Percentiles rank a stretch among this genome's conserved stretches.
phyloP scores from a whole-genome alignment of 805 yeast genomes.

The Cephaloascus albidus region DNA sequence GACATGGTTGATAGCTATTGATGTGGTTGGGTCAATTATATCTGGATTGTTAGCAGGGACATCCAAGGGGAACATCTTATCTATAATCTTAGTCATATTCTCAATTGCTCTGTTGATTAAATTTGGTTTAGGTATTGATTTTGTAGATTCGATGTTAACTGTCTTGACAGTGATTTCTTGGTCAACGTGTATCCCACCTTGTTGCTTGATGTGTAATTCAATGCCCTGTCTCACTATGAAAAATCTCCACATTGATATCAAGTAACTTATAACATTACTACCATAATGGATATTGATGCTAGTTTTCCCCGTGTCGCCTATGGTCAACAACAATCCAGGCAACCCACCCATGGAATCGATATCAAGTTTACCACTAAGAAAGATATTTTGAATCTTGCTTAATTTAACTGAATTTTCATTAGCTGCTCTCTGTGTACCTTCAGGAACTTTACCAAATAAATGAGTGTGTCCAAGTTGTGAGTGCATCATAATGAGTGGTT shows the following conservation, averaged over 20 bases:
- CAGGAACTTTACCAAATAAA: constrained; percentile 73
- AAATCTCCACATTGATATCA: constrained; percentile 75
- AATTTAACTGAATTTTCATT: constrained; percentile 51
- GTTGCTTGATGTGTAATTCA: constrained; percentile 24
- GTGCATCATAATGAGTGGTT: constrained; percentile 45
- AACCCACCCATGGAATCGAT: constrained; percentile 88
- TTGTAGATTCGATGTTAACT: constrained; percentile 13
- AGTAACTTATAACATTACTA: constrained; percentile 36
- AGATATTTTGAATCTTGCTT: constrained; percentile 53
- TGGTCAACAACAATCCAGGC: constrained; percentile 80
- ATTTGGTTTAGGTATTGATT: neutral
- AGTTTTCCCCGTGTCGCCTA: constrained; percentile 67
- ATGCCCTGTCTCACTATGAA: constrained; percentile 78
- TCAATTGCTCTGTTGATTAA: too few relatives aligned
- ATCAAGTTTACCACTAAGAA: constrained; percentile 65
- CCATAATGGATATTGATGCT: constrained; percentile 47
- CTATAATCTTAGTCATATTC: constrained; percentile 18
- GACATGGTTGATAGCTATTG: constrained; percentile 16
- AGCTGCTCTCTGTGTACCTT: constrained; percentile 76
- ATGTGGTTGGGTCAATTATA: constrained; percentile 19
- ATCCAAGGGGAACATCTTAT: constrained; percentile 50
- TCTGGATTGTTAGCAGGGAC: constrained; percentile 29
- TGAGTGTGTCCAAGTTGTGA: constrained; percentile 25
- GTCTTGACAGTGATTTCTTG: constrained; percentile 28
- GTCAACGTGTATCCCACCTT: constrained; percentile 15